Conservation (phyloP, 768 basidiomycete species). For the Naganishia onofrii region DNA sequence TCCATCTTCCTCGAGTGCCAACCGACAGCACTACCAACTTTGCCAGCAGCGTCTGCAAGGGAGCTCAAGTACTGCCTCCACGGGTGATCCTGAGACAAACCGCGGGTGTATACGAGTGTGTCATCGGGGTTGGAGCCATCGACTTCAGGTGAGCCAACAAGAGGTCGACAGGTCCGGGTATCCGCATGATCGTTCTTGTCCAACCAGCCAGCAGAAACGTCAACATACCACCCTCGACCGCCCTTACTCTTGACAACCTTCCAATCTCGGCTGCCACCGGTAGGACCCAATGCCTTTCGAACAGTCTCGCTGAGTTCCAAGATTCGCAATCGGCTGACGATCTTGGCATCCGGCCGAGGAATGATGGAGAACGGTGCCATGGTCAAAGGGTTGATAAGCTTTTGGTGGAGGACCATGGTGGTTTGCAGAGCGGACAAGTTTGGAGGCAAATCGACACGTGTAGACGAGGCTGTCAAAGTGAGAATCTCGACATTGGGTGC, state of each 20-base stretch:
- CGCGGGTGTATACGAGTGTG: conserved; percentile 51
- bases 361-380: conserved; percentile 71
- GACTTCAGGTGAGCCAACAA: neutral
- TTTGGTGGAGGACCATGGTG: conserved; percentile 70
- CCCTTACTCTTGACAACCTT: conserved; percentile 87
- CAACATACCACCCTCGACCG: conserved; percentile 90
- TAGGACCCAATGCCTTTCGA: conserved; percentile 69
- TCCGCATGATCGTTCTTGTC: conserved; percentile 19
- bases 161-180: conserved; percentile 18
- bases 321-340: conserved; percentile 69
- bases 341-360: conserved; percentile 46
- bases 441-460: conserved; percentile 64
- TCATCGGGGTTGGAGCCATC: conserved; percentile 24
- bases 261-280: conserved; percentile 71
- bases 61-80: conserved; percentile 69
- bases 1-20: conserved; percentile 99
- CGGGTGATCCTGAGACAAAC: conserved; percentile 63
- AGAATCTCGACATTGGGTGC: conserved; percentile 79
- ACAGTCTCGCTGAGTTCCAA: conserved; percentile 76
- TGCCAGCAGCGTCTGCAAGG: conserved; percentile 76
- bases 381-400: conserved; percentile 75
- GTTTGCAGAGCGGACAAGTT: conserved; percentile 61
- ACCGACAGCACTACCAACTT: conserved; percentile 84
- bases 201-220: conserved; percentile 80
- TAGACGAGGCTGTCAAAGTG: conserved; percentile 71